phyloP scores from a whole-genome alignment of 2,329 filamentous ascomycete genomes.

The Alternaria dauci region DNA sequence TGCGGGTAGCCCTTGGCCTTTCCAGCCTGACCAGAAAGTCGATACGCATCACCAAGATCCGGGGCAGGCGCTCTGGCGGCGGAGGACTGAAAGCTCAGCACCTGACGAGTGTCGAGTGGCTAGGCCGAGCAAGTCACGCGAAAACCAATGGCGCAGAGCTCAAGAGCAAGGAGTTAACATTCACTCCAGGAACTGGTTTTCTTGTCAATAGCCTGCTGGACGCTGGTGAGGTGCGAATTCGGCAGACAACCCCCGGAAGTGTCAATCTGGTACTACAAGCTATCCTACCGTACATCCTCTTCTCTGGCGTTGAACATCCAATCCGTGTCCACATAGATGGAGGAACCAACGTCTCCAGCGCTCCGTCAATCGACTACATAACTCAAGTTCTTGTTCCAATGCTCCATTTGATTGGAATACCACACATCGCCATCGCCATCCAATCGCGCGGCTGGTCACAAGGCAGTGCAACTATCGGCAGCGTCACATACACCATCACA shows the following conservation, averaged over 20 bases:
- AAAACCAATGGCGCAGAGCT: constrained; percentile 51
- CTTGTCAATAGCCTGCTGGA: background rate
- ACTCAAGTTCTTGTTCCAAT: constrained; percentile 64
- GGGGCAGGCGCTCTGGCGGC: constrained; percentile 61
- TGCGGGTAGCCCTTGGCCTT: constrained; percentile 65
- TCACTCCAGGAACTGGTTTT: constrained; percentile 30
- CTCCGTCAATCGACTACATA: constrained; percentile 66
- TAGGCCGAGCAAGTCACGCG: constrained; percentile 60
- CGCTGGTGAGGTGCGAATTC: constrained; percentile 45
- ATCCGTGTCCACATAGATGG: constrained; percentile 60
- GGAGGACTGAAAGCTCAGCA: constrained; percentile 67
- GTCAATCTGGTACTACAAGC: constrained; percentile 67
- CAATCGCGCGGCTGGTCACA: constrained; percentile 63
- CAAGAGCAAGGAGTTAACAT: constrained; percentile 55
- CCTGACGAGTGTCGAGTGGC: constrained; percentile 62
- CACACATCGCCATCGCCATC: constrained; percentile 54
- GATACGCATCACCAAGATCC: constrained; percentile 62
- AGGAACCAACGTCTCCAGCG: constrained; percentile 65
- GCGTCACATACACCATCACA: constrained; percentile 59
- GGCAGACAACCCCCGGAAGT: constrained; percentile 57
- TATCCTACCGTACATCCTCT: constrained; percentile 65
- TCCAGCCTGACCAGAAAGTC: constrained; percentile 62
- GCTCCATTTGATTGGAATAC: constrained; percentile 60
- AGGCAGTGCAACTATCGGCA: constrained; percentile 58
- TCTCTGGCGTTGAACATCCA: constrained; percentile 36